Evolutionary conservation across 768 basidiomycete genomes (phyloP).

Genomic region (Guyanaporus albipodus): DNA sequence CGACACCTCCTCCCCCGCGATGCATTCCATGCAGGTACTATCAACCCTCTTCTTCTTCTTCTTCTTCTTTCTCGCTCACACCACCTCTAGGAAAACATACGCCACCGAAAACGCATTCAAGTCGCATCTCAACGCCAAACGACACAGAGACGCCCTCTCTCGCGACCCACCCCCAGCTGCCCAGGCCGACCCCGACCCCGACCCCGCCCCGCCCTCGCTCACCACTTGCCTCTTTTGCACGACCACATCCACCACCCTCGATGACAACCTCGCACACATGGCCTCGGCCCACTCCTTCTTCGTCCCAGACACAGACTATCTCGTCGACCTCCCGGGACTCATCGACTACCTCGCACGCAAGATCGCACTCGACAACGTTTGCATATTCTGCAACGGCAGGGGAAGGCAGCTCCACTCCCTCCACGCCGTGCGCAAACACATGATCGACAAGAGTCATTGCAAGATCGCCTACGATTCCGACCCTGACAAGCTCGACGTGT

Average conservation of each 20-base stretch:
- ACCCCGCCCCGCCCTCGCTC: constrained; percentile 31
- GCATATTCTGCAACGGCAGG: constrained; percentile 84
- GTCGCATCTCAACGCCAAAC: constrained; percentile 85
- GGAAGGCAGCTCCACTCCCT: constrained; percentile 78
- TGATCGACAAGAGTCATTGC: constrained; percentile 95
- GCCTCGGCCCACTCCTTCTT: constrained; percentile 86
- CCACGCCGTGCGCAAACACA: constrained; percentile 90
- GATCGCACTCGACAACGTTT: constrained; percentile 88
- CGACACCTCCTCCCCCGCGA: constrained; percentile 47
- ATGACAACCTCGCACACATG: constrained; percentile 85
- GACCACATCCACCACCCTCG: constrained; percentile 43
- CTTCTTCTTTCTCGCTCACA: not conserved
- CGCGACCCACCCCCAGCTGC: constrained; percentile 34
- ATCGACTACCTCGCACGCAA: constrained; percentile 88
- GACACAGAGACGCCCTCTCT: constrained; percentile 76
- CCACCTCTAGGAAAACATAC: constrained; percentile 69
- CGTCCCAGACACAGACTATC: constrained; percentile 89
- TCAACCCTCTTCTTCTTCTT: constrained; percentile 26
- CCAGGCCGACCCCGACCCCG: not conserved
- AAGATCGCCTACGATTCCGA: constrained; percentile 89
- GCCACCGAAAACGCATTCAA: constrained; percentile 85
- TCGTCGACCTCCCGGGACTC: constrained; percentile 79
- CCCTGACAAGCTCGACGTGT: constrained; percentile 76
- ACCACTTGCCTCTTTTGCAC: constrained; percentile 87
- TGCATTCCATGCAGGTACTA: constrained; percentile 87